Evolutionary conservation across 306 rosid genomes (phyloP).

Genomic region (Cajanus cajan): DNA sequence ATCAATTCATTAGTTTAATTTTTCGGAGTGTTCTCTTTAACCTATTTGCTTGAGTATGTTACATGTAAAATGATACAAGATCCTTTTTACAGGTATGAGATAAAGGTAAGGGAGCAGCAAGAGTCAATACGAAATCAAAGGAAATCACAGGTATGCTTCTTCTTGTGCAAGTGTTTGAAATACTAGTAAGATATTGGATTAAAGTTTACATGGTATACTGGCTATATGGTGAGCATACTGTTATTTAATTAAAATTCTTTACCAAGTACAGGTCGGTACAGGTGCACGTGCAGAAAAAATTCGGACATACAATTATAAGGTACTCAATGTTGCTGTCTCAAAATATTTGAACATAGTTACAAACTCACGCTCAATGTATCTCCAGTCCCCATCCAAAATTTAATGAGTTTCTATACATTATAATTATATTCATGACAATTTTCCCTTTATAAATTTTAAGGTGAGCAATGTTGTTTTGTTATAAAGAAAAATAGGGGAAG

Average conservation of each 20-base stretch:
- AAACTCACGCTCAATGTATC: neutral
- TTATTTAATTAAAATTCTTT: slow-evolving; percentile 5
- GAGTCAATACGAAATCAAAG: slow-evolving; percentile 79
- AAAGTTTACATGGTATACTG: slow-evolving; percentile 1
- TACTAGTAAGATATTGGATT: slow-evolving; percentile 10
- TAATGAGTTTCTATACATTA: neutral
- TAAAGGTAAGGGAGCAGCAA: slow-evolving; percentile 91
- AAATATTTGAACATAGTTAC: slow-evolving; percentile 11
- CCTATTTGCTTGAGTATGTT: slow-evolving; percentile 7
- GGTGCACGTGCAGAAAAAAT: slow-evolving; percentile 97
- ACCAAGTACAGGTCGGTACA: slow-evolving; percentile 77
- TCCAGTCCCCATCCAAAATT: slow-evolving; percentile 14
- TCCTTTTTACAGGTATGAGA: slow-evolving; percentile 71
- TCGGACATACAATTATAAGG: slow-evolving; percentile 91
- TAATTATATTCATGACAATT: slow-evolving; percentile 10
- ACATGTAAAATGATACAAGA: slow-evolving; percentile 28
- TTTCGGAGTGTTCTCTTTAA: slow-evolving; percentile 17
- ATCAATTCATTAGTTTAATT: neutral
- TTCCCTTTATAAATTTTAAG: neutral
- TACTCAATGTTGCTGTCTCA: slow-evolving; percentile 33
- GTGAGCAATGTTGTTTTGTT: neutral
- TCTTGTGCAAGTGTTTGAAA: slow-evolving; percentile 18
- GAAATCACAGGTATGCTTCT: slow-evolving; percentile 63
- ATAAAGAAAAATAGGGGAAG: neutral
- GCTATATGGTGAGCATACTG: slow-evolving; percentile 2